Evolutionary conservation across 352 stramenopile species (phyloP), one percentile per base, ranked within the genome.

Genomic region (Pythium plurisporium): DNA sequence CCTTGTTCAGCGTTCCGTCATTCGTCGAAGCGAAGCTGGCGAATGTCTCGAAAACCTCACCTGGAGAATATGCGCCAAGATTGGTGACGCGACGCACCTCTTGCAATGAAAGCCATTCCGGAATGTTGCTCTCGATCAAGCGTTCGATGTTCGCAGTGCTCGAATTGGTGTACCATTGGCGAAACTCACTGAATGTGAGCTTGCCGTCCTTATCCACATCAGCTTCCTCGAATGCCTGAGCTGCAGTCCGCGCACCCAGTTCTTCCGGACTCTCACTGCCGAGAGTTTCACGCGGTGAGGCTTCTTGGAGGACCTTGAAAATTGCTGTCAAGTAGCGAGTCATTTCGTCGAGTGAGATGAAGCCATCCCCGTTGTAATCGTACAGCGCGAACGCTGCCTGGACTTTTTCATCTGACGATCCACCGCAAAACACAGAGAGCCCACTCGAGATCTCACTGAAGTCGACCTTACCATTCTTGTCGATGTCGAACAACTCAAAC

Each of bases 321-420:
- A 94, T 74, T n/a, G 76, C 81, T 5, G 82, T 91, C 27, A 96
- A 62, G 64, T 95, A 94, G 20, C 68, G 70, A n/a, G 72, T 69
- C 84, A 96, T 93, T 54, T 96, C 86, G 4, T 93, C 75, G 26
- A 80, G 69, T 1, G 85, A 94, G 29, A 96, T 89, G 55, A 78
- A 84, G 0, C 86, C 85, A 42, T 96, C 85, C 11, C 77, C 82
- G 50, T 95, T 91, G 63, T 86, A 89, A 54, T 95, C 86, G 56
- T 91, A 93, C 38, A 93, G 42, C n/a, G 76, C 67, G 61, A 95
- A 95, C 17, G 82, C 79, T 8, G 84, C 74, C 17, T 75, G 70
- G 20, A 91, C 76, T 34, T 87, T 87, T 37, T 94, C 80, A 33
- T 91, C 75, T 0, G 75, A 88, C n/a, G 71, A 77, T 19, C 85